phyloP scores from a whole-genome alignment of 1,284 basidiomycete species.

The Microbotryum silenes-acaulis region DNA sequence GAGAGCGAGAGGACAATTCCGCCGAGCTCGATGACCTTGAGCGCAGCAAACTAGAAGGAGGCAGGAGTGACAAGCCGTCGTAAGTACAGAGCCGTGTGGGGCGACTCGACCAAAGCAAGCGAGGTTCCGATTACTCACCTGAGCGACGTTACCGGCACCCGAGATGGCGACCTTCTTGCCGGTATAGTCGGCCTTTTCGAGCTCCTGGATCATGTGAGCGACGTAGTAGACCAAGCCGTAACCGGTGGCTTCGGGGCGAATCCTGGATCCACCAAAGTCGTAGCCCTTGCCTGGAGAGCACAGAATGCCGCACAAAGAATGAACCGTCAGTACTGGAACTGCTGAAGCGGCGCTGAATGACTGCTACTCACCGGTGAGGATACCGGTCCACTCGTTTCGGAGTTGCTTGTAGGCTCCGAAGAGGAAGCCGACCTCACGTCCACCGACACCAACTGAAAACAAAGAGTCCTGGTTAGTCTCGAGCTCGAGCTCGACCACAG shows the following conservation, averaged over 20 bases:
- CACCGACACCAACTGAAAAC: slow-evolving; percentile 51
- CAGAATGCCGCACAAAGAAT: not conserved
- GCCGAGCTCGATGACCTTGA: slow-evolving; percentile 72
- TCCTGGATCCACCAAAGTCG: slow-evolving; percentile 64
- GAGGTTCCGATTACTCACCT: slow-evolving; percentile 3
- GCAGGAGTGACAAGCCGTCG: slow-evolving; percentile 51
- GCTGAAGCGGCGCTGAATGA: not conserved
- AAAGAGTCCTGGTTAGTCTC: no score
- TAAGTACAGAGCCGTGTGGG: not conserved
- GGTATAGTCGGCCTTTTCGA: slow-evolving; percentile 41
- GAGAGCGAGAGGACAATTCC: slow-evolving; percentile 67
- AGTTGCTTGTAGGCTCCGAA: slow-evolving; percentile 59
- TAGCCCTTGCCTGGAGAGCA: slow-evolving; percentile 55
- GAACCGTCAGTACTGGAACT: not conserved
- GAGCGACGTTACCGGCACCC: slow-evolving; percentile 42
- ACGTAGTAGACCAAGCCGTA: slow-evolving; percentile 69
- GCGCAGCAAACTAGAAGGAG: slow-evolving; percentile 67
- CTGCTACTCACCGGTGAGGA: slow-evolving; percentile 49
- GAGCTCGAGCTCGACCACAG: no score
- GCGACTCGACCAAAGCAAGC: no score
- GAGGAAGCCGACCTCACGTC: slow-evolving; percentile 47
- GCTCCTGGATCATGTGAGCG: slow-evolving; percentile 15
- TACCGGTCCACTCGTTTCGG: slow-evolving; percentile 65
- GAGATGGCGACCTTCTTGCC: slow-evolving; percentile 62
- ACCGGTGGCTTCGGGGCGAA: slow-evolving; percentile 54